A percentile compares a stretch with the other conserved stretches of the same genome.
phyloP scores from a whole-genome alignment of 2,329 filamentous ascomycete species.

The Ustulina deusta region DNA sequence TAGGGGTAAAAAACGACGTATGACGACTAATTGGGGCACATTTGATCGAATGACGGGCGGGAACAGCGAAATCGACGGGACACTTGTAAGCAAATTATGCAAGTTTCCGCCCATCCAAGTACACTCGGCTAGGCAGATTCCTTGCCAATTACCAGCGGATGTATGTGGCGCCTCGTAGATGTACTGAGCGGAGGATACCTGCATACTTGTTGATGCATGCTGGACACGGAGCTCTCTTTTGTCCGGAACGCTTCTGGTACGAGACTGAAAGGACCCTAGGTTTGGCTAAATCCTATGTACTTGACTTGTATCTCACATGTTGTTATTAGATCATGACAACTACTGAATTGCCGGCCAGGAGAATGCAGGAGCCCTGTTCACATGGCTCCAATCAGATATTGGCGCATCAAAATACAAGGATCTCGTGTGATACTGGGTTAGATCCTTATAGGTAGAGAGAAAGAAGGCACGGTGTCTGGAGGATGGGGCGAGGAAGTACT shows the following conservation, averaged over 20 bases:
- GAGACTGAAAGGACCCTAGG: conserved; percentile 23
- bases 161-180: conserved; percentile 63
- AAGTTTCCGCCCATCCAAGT: conserved; percentile 55
- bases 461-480: conserved; percentile 40
- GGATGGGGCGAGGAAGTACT: conserved; percentile 39
- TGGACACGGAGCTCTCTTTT: conserved; percentile 51
- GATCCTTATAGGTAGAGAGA: conserved; percentile 32
- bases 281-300: conserved; percentile 33
- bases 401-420: conserved; percentile 33
- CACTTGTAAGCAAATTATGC: conserved; percentile 54
- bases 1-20: conserved; percentile 41
- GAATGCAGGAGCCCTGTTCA: conserved; percentile 32
- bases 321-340: conserved; percentile 31
- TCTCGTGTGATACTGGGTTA: conserved; percentile 42
- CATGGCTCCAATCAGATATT: conserved; percentile 29
- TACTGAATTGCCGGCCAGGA: conserved; percentile 30
- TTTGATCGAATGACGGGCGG: conserved; percentile 51
- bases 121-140: conserved; percentile 53
- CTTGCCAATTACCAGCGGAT: conserved; percentile 56
- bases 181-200: conserved; percentile 61
- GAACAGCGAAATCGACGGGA: conserved; percentile 50
- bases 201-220: conserved; percentile 61
- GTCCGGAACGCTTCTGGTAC: conserved; percentile 33
- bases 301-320: conserved; percentile 31
- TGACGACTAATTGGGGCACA: conserved; percentile 41